Conservation (phyloP, 805 yeast species). For the Nakazawaea holstii region DNA sequence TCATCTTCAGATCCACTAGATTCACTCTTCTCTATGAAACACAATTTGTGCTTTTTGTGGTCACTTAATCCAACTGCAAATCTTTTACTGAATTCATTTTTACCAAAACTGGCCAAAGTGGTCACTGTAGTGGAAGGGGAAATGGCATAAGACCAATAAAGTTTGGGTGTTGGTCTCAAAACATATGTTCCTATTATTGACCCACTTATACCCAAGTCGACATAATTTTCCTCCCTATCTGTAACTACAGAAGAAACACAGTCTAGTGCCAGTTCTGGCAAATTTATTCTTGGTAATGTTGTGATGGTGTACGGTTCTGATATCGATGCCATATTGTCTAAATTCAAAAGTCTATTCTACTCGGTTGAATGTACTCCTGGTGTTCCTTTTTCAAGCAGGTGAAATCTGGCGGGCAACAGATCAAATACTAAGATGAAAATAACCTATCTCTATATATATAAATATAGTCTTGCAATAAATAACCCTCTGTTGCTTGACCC, state of each 20-base stretch:
- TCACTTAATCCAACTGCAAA: slow-evolving; percentile 30
- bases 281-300: slow-evolving; percentile 6
- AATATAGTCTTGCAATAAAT: no score
- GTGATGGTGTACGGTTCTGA: slow-evolving; percentile 11
- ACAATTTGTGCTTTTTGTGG: slow-evolving; percentile 25
- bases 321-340: slow-evolving; percentile 5
- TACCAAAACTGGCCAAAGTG: slow-evolving; percentile 27
- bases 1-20: slow-evolving; percentile 22
- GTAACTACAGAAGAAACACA: slow-evolving; percentile 1
- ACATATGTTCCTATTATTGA: slow-evolving; percentile 46
- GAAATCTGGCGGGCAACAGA: no score
- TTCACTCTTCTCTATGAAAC: slow-evolving; percentile 17
- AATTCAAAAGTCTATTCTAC: neutral
- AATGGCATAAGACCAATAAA: slow-evolving; percentile 50
- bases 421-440: neutral
- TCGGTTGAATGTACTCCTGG: no score
- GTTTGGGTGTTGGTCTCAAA: slow-evolving; percentile 51
- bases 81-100: slow-evolving; percentile 16
- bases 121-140: slow-evolving; percentile 41
- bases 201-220: slow-evolving; percentile 51
- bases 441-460: neutral
- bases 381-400: no score
- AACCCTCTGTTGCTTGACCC: neutral
- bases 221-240: slow-evolving; percentile 22
- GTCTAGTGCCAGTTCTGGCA: neutral